Percentiles rank a stretch among this genome's conserved stretches.
phyloP scores from a whole-genome alignment of 371 early-diverging fungal species.

The Syncephalis plumigaleata region DNA sequence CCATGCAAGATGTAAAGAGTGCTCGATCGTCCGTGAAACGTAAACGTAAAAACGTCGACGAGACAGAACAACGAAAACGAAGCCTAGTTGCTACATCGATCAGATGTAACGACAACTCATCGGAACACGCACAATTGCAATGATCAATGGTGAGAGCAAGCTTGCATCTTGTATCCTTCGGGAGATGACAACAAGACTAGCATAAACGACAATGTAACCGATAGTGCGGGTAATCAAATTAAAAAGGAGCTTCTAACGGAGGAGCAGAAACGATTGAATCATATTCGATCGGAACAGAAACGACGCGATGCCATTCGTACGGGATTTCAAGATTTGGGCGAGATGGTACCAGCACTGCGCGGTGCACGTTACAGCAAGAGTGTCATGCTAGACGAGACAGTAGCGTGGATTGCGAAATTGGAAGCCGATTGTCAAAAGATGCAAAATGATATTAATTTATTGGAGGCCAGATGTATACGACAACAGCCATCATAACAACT shows the following conservation, averaged over 20 bases:
- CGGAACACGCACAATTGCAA: no score
- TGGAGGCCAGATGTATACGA: background rate
- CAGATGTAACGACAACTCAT: no score
- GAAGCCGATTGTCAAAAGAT: conserved; percentile 5
- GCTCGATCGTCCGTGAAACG: no score
- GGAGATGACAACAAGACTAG: no score
- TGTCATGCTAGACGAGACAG: conserved; percentile 30
- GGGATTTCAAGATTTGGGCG: conserved; percentile 67
- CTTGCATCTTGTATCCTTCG: no score
- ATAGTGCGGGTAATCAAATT: conserved; percentile 10
- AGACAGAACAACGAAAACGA: no score
- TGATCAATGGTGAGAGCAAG: no score
- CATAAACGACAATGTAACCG: no score
- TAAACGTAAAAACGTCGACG: no score
- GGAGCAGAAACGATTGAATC: conserved; percentile 87
- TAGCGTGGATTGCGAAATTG: conserved; percentile 21
- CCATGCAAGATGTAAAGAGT: no score
- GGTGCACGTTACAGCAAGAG: conserved; percentile 33
- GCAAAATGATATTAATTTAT: background rate
- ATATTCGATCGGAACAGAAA: conserved; percentile 86
- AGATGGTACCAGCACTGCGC: conserved; percentile 57
- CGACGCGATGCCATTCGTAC: conserved; percentile 68
- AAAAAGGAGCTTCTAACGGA: conserved; percentile 62
- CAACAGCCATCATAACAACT: no score
- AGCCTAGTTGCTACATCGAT: no score